Base-by-base conservation (phyloP, 2,329 filamentous ascomycete genomes). In the Cytospora leucostoma region DNA sequence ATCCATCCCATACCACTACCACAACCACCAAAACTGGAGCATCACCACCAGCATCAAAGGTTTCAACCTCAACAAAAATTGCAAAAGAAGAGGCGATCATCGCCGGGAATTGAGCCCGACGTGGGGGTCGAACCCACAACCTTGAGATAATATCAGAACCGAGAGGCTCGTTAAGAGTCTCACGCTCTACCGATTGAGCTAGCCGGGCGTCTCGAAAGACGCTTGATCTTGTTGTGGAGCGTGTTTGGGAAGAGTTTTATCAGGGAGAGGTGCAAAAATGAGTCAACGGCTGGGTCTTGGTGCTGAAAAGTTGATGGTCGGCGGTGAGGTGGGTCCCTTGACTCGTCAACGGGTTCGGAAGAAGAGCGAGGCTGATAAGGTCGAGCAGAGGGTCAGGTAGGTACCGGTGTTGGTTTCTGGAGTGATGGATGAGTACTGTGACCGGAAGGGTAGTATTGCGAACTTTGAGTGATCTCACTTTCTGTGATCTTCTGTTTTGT, bases 101-200 rank as follows among this genome's bases (percentile, higher is more conserved):
- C 44, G 44, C 44, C 58, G 58, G 58, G 58, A 60, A 60, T 60
- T 60, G 58, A 60, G 58, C 58, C 58, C 58, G 58, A 60, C 58
- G 58, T 60, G 58, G 58, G 58, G 58, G 58, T 60, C 58, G 59
- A 61, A 61, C 59, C 59, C 59, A 61, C 59, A 61, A 56, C 59
- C 59, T 61, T 61, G 52, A 61, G 59, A 61, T 61, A 47, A 61
- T 61, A 47, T 37, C 51, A 55, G 58, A 61, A 61, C 32, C 44
- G 47, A n/a, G 32, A 61, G 51, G 32, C 38, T 49, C 58, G 2
- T 84, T 84, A 84, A 84, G 86, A 88, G 86, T 88, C 85, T 87
- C 82, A 88, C 85, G 85, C 85, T 88, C 86, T 88, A 88, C 83
- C 82, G 82, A 86, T 86, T 86, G 84, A 86, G 84, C 84, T 86